Evolutionary conservation across 2,329 filamentous ascomycete species (phyloP), one percentile per base, ranked within the genome.

Genomic region (Ascochyta lentis): DNA sequence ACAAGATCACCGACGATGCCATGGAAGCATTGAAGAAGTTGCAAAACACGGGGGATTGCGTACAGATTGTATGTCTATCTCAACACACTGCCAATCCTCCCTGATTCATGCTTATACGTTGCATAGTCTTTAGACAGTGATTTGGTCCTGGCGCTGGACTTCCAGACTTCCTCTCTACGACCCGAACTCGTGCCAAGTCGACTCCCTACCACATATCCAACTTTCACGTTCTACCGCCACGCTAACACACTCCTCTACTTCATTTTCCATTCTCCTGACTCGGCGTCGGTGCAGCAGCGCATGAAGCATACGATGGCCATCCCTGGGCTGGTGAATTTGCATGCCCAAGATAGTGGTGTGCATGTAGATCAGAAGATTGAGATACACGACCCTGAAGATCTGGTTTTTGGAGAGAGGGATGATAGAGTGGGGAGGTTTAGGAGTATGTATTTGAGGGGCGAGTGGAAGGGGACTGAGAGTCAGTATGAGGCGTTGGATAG

Each of bases 291-390:
- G 29, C 62, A 68, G 34, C 41, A 62, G 31, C 67, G 68, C 12
- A 72, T 71, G 70, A 65, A 61, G 37, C 64, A 70, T 45, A 71
- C 63, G 1, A 64, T 73, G 61, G 67, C 68, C 3, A 65, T 71
- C 12, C 60, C 67, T 0, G 67, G 65, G 1, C 58, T 73, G 1
- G 54, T 71, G 23, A 71, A 67, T 22, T 56, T 72, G 13, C 69
- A 67, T n/a, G 64, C 67, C 1, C 56, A 62, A 33, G 64, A 70
- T 19, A 51, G 47, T 2, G 65, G 65, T 1, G 50, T 67, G 10
- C 43, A 58, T 22, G 58, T 69, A 2, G 64, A 72, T 33, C 56
- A 61, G 46, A 71, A 66, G 55, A 59, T 70, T 24, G 70, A 72
- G 44, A 68, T 71, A 26, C 66, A 71, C 33, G 70, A 67, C 7